These are phyloP conservation scores for Arthroderma uncinatum DNA, from an alignment of 2,329 filamentous ascomycete species.

Conservation along the genomic window DNA sequence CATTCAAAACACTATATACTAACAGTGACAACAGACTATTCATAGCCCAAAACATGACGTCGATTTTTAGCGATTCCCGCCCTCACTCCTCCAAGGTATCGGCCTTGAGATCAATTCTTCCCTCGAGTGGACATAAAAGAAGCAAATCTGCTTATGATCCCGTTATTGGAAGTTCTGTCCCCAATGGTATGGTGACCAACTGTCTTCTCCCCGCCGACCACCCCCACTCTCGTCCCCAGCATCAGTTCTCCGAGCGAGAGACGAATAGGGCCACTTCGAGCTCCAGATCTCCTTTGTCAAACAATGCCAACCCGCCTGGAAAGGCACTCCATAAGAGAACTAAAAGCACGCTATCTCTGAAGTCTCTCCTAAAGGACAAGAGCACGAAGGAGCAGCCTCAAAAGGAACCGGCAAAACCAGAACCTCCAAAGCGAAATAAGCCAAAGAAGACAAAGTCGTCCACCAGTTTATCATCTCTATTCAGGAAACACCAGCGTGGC, in stretches of 20 bases:
- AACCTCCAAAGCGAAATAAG: conserved; percentile 30
- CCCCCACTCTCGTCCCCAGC: conserved; percentile 28
- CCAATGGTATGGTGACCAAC: conserved; percentile 13
- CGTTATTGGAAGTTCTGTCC: conserved; percentile 20
- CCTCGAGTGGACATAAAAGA: conserved; percentile 40
- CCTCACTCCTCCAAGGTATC: conserved; percentile 31
- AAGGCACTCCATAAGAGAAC: conserved; percentile 42
- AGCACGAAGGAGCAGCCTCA: conserved; percentile 35
- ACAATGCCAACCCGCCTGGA: conserved; percentile 26
- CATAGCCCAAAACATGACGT: neutral
- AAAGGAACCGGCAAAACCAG: conserved; percentile 23
- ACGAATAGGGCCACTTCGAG: conserved; percentile 21
- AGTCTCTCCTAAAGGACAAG: conserved; percentile 38
- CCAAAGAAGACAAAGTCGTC: conserved; percentile 69
- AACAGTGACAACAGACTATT: neutral
- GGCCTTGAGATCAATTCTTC: conserved; percentile 44
- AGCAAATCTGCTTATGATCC: conserved; percentile 30
- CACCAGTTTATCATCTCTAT: conserved; percentile 65
- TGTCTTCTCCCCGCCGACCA: conserved; percentile 43
- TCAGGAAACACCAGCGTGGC: conserved; percentile 62
- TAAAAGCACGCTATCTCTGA: conserved; percentile 44
- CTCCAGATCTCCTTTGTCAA: conserved; percentile 5
- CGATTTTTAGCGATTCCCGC: conserved; percentile 27
- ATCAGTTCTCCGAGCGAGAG: conserved; percentile 24
- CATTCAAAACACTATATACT: neutral